Evolutionary conservation across 2,329 filamentous ascomycete species (phyloP).

Genomic region (Dactylellina haptotyla): DNA sequence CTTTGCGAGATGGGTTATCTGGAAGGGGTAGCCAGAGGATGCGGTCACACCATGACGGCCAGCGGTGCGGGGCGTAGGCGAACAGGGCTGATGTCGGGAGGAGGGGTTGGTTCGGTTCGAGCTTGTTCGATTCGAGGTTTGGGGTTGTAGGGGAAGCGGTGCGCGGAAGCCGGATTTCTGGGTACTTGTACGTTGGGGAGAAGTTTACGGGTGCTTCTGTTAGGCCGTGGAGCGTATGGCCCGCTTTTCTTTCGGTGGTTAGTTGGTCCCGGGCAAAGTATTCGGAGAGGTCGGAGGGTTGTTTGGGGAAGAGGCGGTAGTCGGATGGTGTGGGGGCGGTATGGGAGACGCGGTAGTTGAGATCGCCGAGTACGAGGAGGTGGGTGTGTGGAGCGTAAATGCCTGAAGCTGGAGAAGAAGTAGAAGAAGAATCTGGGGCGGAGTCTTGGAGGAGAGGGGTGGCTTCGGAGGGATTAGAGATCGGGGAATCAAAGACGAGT

Average conservation of each 20-base stretch:
- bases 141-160: no score
- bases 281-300: conserved; percentile 63
- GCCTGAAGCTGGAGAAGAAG: conserved; percentile 60
- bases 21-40: conserved; percentile 74
- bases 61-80: conserved; percentile 79
- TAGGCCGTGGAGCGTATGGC: conserved; percentile 80
- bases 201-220: conserved; percentile 79
- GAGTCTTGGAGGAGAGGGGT: conserved; percentile 62
- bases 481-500: conserved; percentile 73
- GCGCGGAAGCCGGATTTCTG: no score
- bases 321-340: conserved; percentile 71
- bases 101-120: no score
- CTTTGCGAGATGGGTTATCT: not conserved
- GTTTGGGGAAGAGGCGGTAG: conserved; percentile 71
- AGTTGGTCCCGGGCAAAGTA: conserved; percentile 81
- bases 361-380: conserved; percentile 87
- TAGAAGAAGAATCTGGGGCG: no score
- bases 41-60: conserved; percentile 93
- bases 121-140: no score
- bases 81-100: not conserved
- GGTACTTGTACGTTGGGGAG: conserved; percentile 93
- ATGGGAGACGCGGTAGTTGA: conserved; percentile 90
- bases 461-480: conserved; percentile 52
- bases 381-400: conserved; percentile 80
- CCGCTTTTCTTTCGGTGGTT: conserved; percentile 73